Conservation (phyloP, 2,329 filamentous ascomycete species). For the Colletotrichum aenigma region DNA sequence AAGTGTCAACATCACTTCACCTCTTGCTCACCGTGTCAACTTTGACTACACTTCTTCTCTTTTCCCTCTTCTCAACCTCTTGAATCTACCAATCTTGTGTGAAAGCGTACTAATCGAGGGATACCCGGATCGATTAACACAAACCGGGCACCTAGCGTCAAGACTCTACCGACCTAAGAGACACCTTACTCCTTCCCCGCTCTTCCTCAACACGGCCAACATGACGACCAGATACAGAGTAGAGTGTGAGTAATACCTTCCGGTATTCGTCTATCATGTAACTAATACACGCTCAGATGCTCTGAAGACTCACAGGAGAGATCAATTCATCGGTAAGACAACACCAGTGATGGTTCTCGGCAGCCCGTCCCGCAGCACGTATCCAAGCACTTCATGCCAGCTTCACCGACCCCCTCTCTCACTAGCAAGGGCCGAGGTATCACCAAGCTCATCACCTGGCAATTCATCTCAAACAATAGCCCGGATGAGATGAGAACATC, state of each 20-base stretch:
- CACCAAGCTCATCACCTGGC: neutral
- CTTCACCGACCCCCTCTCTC: neutral
- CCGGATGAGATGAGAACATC: neutral
- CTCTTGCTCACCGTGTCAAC: neutral
- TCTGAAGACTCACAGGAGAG: slow-evolving; percentile 83
- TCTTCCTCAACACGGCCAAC: slow-evolving; percentile 1
- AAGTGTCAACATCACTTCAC: slow-evolving; percentile 8
- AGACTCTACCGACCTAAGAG: neutral
- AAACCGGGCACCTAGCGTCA: neutral
- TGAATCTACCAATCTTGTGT: neutral
- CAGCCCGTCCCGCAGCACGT: neutral
- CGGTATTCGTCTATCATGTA: neutral
- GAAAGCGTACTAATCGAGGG: neutral
- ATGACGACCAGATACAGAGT: slow-evolving; percentile 73
- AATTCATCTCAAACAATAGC: neutral
- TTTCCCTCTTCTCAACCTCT: neutral
- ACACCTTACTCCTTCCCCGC: neutral
- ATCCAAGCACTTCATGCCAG: neutral
- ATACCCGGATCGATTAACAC: neutral
- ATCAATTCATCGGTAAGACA: slow-evolving; percentile 78
- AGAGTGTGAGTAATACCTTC: slow-evolving; percentile 65
- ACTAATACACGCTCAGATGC: slow-evolving; percentile 49
- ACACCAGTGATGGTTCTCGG: neutral
- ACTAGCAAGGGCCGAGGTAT: neutral
- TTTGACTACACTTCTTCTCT: neutral